These are phyloP conservation scores for Akanthomyces uredinophilus DNA, from an alignment of 2,329 filamentous ascomycete species.

Conservation along the genomic window DNA sequence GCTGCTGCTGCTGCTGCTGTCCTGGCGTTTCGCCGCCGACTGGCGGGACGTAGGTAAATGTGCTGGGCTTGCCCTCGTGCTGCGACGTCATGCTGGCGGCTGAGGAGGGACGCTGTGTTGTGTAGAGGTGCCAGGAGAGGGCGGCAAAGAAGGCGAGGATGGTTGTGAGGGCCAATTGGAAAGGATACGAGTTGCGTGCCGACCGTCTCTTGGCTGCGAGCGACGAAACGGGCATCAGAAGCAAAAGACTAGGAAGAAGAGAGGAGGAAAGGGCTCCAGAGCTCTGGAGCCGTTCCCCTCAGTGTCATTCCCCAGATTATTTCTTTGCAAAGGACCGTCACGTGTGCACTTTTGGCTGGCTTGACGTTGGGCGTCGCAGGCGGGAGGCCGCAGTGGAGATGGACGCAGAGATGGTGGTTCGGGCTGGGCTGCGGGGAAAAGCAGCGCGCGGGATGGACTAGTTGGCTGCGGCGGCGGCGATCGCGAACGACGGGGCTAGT, in stretches of 20 bases:
- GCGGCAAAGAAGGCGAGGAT: conserved; percentile 3
- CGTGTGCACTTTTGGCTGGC: neutral
- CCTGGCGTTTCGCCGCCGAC: neutral
- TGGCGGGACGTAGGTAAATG: neutral
- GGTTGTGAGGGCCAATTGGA: neutral
- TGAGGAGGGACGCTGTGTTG: neutral
- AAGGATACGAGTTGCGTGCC: conserved; percentile 1
- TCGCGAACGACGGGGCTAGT: neutral
- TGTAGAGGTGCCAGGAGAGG: conserved; percentile 10
- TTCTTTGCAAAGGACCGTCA: neutral
- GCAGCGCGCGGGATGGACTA: neutral
- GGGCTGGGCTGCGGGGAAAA: neutral
- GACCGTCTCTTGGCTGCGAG: conserved; percentile 7
- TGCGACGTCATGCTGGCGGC: conserved; percentile 5
- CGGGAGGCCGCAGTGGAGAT: neutral
- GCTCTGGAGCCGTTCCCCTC: neutral
- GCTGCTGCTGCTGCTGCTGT: neutral
- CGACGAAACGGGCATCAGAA: conserved; percentile 8
- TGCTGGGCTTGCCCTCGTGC: neutral
- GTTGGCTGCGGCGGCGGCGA: neutral
- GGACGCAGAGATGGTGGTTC: too few relatives aligned
- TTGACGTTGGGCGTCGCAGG: neutral
- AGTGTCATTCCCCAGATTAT: neutral
- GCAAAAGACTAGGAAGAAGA: neutral
- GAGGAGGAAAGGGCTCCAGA: neutral